Base-by-base conservation (phyloP, 805 yeast genomes). In the Metschnikowia aberdeeniae region DNA sequence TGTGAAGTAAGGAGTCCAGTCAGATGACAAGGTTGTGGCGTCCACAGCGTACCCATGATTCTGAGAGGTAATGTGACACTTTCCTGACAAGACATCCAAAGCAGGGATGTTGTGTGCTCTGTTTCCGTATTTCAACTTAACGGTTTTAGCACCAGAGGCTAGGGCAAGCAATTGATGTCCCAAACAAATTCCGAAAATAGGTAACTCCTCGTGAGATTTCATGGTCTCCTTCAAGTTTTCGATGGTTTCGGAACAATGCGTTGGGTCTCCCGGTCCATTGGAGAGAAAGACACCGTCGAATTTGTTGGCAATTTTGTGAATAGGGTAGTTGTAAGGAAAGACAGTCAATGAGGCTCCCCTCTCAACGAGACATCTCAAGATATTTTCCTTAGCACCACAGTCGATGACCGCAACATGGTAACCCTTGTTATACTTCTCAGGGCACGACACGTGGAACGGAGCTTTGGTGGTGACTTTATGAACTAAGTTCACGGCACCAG, bases 241-340 rank as follows among this genome's bases (percentile, higher is more conserved):
- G 30, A 85, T 84, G 47, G 89, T 79, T n/a, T 75, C 77, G 32
- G 80, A 66, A 80, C 93, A 76, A 48, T 86, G 87, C 31, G 93
- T 79, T 45, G 99, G 99, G 70, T 93, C 98, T 77, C 99, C 99
- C 24, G 99, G 99, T 73, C 99, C 99, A 68, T 93, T 93, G 44
- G 97, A 90, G 54, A 92, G 75, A 72, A 93, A 93, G 43, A 93
- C 72, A 58, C 99, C 99, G 62, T 93, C 99, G 60, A 90, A 93
- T 67, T 85, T 86, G 66, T 81, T 79, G 44, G 97, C 97, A 53
- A 90, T 81, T 58, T 87, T 84, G 61, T 92, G 90, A 55, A 93
- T 80, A 54, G 96, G 96, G 66, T 86, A 92, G 72, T 93, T 86
- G 68, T 86, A 90, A 42, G 99, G 99, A 78, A 93, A 85, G 12